These are phyloP conservation scores for Pythium brassicae DNA, from an alignment of 352 stramenopile species.

Conservation along the genomic window DNA sequence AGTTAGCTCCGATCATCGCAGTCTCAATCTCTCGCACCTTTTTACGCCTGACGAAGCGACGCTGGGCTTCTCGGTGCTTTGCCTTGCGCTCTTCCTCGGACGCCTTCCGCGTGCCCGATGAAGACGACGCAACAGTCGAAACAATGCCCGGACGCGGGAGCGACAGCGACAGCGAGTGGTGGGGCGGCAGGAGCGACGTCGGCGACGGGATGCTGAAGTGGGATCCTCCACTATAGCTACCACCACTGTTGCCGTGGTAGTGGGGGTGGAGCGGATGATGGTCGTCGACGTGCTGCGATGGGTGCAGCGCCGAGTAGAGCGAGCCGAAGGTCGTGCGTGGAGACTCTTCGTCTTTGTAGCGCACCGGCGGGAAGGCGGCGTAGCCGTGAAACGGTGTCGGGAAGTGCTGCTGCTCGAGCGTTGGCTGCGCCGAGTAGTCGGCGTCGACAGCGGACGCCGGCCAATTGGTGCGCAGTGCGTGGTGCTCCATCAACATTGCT, in stretches of 20 bases:
- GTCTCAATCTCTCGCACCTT: conserved; percentile 26
- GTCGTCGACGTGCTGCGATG: conserved; percentile 1
- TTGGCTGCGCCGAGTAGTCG: conserved; percentile 12
- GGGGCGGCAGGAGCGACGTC: conserved; percentile 2
- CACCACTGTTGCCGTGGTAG: neutral
- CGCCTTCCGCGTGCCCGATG: conserved; percentile 9
- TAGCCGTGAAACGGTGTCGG: conserved; percentile 15
- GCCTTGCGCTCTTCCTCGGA: conserved; percentile 49
- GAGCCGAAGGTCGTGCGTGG: conserved; percentile 15
- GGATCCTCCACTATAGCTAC: neutral
- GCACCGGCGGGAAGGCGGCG: conserved; percentile 10
- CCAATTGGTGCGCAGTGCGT: conserved; percentile 16
- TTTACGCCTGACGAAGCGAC: conserved; percentile 46
- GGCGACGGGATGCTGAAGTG: neutral
- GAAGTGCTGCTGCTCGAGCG: conserved; percentile 18
- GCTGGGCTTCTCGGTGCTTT: conserved; percentile 48
- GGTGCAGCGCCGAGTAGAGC: conserved; percentile 8
- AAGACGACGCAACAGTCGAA: neutral
- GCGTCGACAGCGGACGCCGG: conserved; percentile 8
- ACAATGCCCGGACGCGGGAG: conserved; percentile 5
- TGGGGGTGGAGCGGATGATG: too few relatives aligned
- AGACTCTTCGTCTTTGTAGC: conserved; percentile 16
- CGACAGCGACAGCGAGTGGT: conserved; percentile 13
- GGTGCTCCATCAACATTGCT: conserved; percentile 18
- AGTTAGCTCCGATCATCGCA: too few relatives aligned